Evolutionary conservation across 2,329 filamentous ascomycete species (phyloP), one percentile per base, ranked within the genome.

Genomic region (Aureobasidium sp.): DNA sequence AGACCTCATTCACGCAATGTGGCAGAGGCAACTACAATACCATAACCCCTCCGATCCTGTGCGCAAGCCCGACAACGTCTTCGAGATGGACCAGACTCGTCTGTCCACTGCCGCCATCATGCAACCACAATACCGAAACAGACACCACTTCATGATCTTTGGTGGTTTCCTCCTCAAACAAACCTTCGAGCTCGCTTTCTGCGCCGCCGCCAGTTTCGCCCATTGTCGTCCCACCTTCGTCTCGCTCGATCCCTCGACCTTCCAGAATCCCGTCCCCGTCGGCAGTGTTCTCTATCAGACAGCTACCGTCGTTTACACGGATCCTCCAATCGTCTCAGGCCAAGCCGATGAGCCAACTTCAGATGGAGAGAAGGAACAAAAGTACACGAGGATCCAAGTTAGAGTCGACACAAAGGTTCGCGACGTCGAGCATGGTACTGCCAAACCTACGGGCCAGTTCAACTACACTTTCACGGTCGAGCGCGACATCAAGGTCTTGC

Each of bases 81-180:
- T 81, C 41, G 82, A 80, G 68, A 89, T 90, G 81, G 78, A 84
- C 64, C 80, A 82, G 66, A 84, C 85, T 1, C 77, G 78, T 37
- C 81, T 90, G 36, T 82, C 82, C 67, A 85, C 85, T 2, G 85
- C 87, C 11, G 82, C 81, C 67, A 89, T 91, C 66, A 90, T 90
- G 87, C 87, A 90, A 70, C 88, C 88, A 0, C 86, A 88, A 71
- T 82, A 85, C 71, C 81, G 85, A 51, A 87, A 87, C 71, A 74
- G 85, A 2, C 86, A 90, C 72, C 85, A 88, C 68, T 88, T 88
- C 72, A 89, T 90, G 87, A 89, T 91, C 60, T 91, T 90, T 68
- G 88, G 88, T 57, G 88, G 88, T 14, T 90, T 87, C 70, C 80
- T 90, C 11, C 78, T 91, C 11, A 88, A 89, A 69, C 85, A 88